Conservation (phyloP, 129 eudicot genomes). For the Artemisia annua region DNA sequence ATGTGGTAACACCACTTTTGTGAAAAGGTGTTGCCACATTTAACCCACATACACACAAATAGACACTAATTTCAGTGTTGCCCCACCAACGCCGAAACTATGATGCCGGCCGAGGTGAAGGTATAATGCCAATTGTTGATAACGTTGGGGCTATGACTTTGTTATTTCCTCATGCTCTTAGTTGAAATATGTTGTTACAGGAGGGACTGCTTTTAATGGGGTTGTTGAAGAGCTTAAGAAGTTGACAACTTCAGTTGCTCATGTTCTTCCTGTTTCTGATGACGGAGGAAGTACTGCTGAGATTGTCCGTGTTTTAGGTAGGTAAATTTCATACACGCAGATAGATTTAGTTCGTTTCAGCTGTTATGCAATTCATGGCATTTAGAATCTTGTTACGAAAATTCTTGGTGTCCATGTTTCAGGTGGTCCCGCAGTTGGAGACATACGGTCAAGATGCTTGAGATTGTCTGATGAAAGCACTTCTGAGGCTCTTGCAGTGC, state of each 20-base stretch:
- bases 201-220: constrained; percentile 98
- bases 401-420: constrained; percentile 23
- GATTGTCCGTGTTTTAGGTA: constrained; percentile 83
- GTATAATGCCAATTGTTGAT: no score
- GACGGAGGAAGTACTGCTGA: constrained; percentile 99
- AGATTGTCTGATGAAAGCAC: constrained; percentile 91
- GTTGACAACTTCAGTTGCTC: constrained; percentile 85
- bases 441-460: constrained; percentile 92
- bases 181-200: constrained; percentile 25
- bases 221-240: constrained; percentile 94
- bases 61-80: no score
- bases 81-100: no score
- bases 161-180: no score
- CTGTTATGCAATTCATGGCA: background rate
- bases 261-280: constrained; percentile 97
- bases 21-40: no score
- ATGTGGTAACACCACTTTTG: no score
- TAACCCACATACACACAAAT: no score
- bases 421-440: constrained; percentile 99
- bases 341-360: no score
- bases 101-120: no score
- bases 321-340: constrained; percentile 37
- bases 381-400: constrained; percentile 1
- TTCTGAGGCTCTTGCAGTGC: constrained; percentile 88
- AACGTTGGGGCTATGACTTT: no score